These are phyloP conservation scores for Pythium apleroticum DNA, from an alignment of 352 stramenopile genomes.

Conservation along the genomic window DNA sequence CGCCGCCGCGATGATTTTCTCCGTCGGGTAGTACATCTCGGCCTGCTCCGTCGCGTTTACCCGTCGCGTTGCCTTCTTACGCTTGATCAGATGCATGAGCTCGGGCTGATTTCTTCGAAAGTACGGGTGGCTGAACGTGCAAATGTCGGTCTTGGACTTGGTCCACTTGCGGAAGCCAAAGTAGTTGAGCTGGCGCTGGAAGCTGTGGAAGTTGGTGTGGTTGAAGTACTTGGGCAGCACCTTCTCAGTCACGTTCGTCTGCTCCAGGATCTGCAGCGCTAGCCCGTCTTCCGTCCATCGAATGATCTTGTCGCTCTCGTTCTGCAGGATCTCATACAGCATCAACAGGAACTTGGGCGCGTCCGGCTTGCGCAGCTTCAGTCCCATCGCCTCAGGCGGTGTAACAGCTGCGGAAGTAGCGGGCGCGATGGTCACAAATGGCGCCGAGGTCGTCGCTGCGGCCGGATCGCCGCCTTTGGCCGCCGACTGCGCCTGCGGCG, in stretches of 20 bases:
- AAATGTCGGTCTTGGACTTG: slow-evolving; percentile 77
- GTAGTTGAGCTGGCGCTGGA: slow-evolving; percentile 89
- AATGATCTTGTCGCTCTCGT: slow-evolving; percentile 49
- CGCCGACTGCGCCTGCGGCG: neutral
- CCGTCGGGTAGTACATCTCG: slow-evolving; percentile 22
- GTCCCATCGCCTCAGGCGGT: slow-evolving; percentile 17
- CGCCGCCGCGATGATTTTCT: neutral
- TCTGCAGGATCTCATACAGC: slow-evolving; percentile 56
- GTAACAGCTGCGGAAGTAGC: slow-evolving; percentile 8
- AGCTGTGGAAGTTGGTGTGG: slow-evolving; percentile 87
- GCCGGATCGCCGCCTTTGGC: neutral
- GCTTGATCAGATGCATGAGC: slow-evolving; percentile 75
- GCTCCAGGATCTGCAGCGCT: slow-evolving; percentile 52
- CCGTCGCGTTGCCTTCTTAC: slow-evolving; percentile 71
- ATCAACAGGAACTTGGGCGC: slow-evolving; percentile 55
- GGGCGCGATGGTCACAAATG: slow-evolving; percentile 18
- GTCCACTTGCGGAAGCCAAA: slow-evolving; percentile 83
- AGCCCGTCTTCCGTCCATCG: slow-evolving; percentile 49
- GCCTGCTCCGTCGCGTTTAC: slow-evolving; percentile 25
- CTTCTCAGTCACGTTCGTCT: slow-evolving; percentile 50
- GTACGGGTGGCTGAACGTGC: slow-evolving; percentile 83
- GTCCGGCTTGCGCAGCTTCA: slow-evolving; percentile 38
- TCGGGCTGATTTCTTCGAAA: slow-evolving; percentile 75
- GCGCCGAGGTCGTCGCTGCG: neutral
- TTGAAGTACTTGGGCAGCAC: slow-evolving; percentile 90